A percentile compares a stretch with the other conserved stretches of the same genome.
Evolutionary conservation across 129 eudicot genomes (phyloP).

Genomic region (Kitagawia praeruptora): DNA sequence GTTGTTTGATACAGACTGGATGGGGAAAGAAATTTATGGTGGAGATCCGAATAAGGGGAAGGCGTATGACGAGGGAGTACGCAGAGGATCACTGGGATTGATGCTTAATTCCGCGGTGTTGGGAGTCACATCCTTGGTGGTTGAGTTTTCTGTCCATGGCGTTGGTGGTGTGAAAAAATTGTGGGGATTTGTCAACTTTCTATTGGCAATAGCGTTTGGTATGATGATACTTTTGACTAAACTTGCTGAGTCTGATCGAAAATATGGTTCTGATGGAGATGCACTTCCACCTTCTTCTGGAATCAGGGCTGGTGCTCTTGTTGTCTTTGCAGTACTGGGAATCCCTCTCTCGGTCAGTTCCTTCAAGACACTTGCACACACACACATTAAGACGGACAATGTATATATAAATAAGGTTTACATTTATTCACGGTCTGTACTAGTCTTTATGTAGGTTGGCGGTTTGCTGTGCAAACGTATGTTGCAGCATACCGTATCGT

Average conservation of each 20-base stretch:
- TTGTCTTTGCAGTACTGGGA: constrained; percentile 58
- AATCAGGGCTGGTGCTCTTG: constrained; percentile 46
- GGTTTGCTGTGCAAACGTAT: no score
- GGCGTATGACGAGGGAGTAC: constrained; percentile 48
- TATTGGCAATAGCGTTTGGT: constrained; percentile 33
- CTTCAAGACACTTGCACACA: not conserved
- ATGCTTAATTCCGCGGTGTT: constrained; percentile 40
- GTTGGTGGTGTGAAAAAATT: constrained; percentile 34
- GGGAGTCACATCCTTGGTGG: constrained; percentile 32
- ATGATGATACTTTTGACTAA: constrained; percentile 35
- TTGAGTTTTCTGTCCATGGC: constrained; percentile 27
- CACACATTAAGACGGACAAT: no score
- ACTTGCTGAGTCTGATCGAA: not conserved
- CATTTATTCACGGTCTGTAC: no score
- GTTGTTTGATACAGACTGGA: constrained; percentile 73
- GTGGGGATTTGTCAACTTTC: constrained; percentile 50
- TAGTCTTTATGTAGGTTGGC: no score
- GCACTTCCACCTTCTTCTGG: constrained; percentile 28
- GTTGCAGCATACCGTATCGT: no score
- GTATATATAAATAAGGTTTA: no score
- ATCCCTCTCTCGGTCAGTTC: constrained; percentile 69
- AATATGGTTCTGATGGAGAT: constrained; percentile 7
- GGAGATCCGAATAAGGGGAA: constrained; percentile 29
- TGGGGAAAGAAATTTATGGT: constrained; percentile 78
- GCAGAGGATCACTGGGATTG: constrained; percentile 52